These are phyloP conservation scores for Fusarium pseudoanthophilum DNA, from an alignment of 2,329 filamentous ascomycete species.

Conservation along the genomic window DNA sequence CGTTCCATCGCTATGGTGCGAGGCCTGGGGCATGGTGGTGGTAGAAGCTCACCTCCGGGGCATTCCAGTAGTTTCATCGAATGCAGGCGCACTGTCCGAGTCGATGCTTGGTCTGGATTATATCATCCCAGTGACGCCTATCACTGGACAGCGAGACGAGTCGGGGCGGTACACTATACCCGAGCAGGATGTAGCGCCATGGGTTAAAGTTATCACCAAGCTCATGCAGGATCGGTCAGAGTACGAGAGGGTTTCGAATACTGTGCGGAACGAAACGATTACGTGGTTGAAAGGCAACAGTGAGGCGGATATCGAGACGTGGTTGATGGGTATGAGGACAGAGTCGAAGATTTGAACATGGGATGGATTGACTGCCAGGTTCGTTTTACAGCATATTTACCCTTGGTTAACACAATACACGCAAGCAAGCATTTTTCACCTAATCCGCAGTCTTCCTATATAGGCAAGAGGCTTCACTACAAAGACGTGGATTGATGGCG, in stretches of 20 bases:
- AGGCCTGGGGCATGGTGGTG: constrained; percentile 7
- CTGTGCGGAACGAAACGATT: neutral
- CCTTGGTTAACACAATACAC: rapidly evolving
- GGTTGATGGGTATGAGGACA: neutral
- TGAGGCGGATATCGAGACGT: neutral
- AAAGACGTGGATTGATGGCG: too few relatives aligned
- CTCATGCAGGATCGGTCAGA: neutral
- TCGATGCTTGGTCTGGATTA: constrained; percentile 5
- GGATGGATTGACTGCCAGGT: too few relatives aligned
- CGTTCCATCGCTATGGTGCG: neutral
- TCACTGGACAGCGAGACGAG: neutral
- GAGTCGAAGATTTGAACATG: neutral
- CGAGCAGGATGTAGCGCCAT: neutral
- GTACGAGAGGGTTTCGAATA: neutral
- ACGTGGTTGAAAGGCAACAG: neutral
- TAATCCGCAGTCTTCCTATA: too few relatives aligned
- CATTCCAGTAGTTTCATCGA: neutral
- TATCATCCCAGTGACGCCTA: neutral
- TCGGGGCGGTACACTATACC: neutral
- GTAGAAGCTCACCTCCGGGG: constrained; percentile 4
- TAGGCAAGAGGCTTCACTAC: too few relatives aligned
- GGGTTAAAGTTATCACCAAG: neutral
- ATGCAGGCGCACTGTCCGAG: neutral
- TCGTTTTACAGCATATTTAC: neutral
- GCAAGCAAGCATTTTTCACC: neutral